Evolutionary conservation across 2,329 filamentous ascomycete genomes (phyloP).

Genomic region (Hypoxylon sp.): DNA sequence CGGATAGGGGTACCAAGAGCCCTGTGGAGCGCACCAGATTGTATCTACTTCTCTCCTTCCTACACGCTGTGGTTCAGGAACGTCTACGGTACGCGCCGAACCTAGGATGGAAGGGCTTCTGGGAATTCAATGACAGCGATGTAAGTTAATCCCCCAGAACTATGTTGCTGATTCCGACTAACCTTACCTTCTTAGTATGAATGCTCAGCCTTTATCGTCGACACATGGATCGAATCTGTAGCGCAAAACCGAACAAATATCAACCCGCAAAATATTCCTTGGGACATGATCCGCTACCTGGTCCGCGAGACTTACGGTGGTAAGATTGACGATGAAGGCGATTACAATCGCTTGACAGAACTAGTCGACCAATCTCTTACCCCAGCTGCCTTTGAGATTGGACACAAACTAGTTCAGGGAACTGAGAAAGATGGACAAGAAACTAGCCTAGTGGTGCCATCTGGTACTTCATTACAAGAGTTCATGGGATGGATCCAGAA

Average conservation of each 20-base stretch:
- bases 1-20: conserved; percentile 79
- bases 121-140: conserved; percentile 99
- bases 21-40: conserved; percentile 92
- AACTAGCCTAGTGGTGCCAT: conserved; percentile 78
- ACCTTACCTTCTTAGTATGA: conserved; percentile 75
- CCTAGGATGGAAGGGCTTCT: conserved; percentile 98
- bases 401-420: conserved; percentile 87
- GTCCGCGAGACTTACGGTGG: conserved; percentile 96
- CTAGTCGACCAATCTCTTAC: conserved; percentile 86
- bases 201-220: conserved; percentile 95
- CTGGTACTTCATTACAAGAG: conserved; percentile 83
- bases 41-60: conserved; percentile 91
- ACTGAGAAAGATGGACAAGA: conserved; percentile 67
- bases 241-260: conserved; percentile 91
- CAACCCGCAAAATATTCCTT: conserved; percentile 92
- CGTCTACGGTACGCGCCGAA: conserved; percentile 92
- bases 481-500: conserved; percentile 93
- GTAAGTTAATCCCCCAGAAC: conserved; percentile 71
- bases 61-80: conserved; percentile 97
- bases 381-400: conserved; percentile 89
- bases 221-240: conserved; percentile 89
- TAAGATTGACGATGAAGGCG: conserved; percentile 92
- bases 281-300: conserved; percentile 93
- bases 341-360: conserved; percentile 79
- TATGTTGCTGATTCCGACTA: conserved; percentile 3